Base-by-base conservation (phyloP, 257 asterid species). In the Salvia rosmarinus region DNA sequence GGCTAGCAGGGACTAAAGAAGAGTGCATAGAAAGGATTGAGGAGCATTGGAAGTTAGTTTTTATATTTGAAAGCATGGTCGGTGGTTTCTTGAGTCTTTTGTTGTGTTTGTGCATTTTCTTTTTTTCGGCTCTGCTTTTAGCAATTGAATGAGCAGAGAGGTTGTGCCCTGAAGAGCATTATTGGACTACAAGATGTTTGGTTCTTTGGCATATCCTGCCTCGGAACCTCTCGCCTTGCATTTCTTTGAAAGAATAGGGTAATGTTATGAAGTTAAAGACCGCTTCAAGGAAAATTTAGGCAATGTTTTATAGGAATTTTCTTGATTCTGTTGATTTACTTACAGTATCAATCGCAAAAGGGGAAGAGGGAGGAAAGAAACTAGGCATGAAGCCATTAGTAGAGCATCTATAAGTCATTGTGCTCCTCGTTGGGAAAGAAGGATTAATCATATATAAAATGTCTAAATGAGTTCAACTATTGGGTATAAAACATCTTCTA, bases 41-140 rank as follows among this genome's bases (percentile, higher is more conserved):
- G 85, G 96, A 87, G 82, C 94, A 87, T 75, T 79, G 84, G 85
- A 86, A 87, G 96, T 84, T 23, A 11, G 84, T n/a, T 55, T 13
- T 40, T 64, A 20, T 5, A 59, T 52, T 12, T 57, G 0, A 62
- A 17, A 1, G 3, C 40, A 56, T 21, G 14, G 39, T 35, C 4
- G 59, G 9, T 64, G 2, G n/a, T 37, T 50, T 20, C 12, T 23
- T 47, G 20, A 62, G 64, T 50, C 42, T 51, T 61, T n/a, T n/a
- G n/a, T n/a, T n/a, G n/a, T n/a, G n/a, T n/a, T n/a, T n/a, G n/a
- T n/a, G n/a, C n/a, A n/a, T n/a, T n/a, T n/a, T n/a, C n/a, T n/a
- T n/a, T n/a, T n/a, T n/a, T n/a, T n/a, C n/a, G n/a, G n/a, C n/a
- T n/a, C n/a, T n/a, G n/a, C n/a, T n/a, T 19, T 14, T 30, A 1